A percentile compares a stretch with the other conserved stretches of the same genome.
Conservation (phyloP, 2,329 filamentous ascomycete species). For the Fusarium floridanum region DNA sequence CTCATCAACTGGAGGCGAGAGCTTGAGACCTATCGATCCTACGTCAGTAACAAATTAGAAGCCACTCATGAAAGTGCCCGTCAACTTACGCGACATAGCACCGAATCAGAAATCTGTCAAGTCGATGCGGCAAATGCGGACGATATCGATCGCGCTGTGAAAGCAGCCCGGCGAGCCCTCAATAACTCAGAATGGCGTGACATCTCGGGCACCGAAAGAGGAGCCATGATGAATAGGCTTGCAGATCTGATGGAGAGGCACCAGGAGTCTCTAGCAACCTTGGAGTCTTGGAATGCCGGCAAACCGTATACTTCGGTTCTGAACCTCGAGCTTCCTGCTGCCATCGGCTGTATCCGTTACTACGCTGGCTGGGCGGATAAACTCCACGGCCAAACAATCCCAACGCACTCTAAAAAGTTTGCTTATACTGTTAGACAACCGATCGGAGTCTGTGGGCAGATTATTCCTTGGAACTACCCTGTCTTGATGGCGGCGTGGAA, state of each 20-base stretch:
- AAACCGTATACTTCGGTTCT: constrained; percentile 73
- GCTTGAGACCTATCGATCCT: constrained; percentile 71
- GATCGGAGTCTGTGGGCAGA: constrained; percentile 80
- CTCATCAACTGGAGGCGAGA: constrained; percentile 67
- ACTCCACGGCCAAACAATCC: constrained; percentile 81
- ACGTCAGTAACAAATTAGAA: constrained; percentile 48
- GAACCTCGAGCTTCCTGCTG: constrained; percentile 72
- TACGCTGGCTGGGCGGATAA: constrained; percentile 86
- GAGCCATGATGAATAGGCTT: constrained; percentile 77
- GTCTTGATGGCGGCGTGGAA: background rate
- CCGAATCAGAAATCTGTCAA: constrained; percentile 49
- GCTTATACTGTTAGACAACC: constrained; percentile 82
- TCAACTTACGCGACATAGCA: constrained; percentile 35
- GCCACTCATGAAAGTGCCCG: background rate
- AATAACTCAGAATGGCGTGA: constrained; percentile 77
- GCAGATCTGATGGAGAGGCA: constrained; percentile 78
- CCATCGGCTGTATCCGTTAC: constrained; percentile 70
- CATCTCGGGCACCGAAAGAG: constrained; percentile 74
- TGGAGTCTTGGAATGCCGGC: constrained; percentile 88
- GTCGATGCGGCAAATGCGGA: constrained; percentile 48
- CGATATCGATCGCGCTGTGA: constrained; percentile 52
- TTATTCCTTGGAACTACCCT: constrained; percentile 81
- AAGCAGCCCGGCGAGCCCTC: constrained; percentile 74
- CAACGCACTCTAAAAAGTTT: constrained; percentile 75
- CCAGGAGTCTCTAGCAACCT: constrained; percentile 59